Percentiles rank a stretch among this genome's conserved stretches.
phyloP scores from a whole-genome alignment of 805 yeast genomes.

The Metschnikowia cerradonensis region DNA sequence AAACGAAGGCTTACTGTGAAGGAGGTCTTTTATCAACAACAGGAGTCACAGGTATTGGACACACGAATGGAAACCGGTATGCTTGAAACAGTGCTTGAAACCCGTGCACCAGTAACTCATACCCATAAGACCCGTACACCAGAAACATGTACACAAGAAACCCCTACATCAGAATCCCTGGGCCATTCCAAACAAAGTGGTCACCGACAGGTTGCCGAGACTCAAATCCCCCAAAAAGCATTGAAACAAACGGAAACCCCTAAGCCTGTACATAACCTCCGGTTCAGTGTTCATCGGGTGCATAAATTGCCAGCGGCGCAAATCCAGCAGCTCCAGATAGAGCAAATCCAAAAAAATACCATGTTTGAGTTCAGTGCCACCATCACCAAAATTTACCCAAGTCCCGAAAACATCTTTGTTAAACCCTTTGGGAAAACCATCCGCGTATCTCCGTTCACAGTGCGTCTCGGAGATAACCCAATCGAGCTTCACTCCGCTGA shows the following conservation, averaged over 20 bases:
- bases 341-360: neutral
- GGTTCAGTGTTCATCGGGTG: neutral
- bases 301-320: neutral
- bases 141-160: neutral
- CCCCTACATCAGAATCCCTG: neutral
- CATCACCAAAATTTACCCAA: constrained; percentile 6
- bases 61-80: neutral
- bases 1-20: neutral
- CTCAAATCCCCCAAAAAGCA: neutral
- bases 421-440: constrained; percentile 16
- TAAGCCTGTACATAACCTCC: too few species aligned
- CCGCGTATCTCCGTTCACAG: constrained; percentile 10
- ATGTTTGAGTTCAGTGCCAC: constrained; percentile 3
- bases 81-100: neutral
- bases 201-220: neutral
- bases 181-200: neutral
- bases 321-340: neutral
- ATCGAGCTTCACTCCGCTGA: constrained; percentile 10
- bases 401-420: constrained; percentile 10
- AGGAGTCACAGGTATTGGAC: neutral
- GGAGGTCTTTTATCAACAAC: constrained; percentile 6
- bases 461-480: constrained; percentile 3
- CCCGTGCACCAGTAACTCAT: neutral
- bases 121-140: neutral
- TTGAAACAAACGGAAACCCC: neutral